A percentile compares a stretch with the other conserved stretches of the same genome.
phyloP scores from a whole-genome alignment of 805 yeast species.

The Candida mattraensis region DNA sequence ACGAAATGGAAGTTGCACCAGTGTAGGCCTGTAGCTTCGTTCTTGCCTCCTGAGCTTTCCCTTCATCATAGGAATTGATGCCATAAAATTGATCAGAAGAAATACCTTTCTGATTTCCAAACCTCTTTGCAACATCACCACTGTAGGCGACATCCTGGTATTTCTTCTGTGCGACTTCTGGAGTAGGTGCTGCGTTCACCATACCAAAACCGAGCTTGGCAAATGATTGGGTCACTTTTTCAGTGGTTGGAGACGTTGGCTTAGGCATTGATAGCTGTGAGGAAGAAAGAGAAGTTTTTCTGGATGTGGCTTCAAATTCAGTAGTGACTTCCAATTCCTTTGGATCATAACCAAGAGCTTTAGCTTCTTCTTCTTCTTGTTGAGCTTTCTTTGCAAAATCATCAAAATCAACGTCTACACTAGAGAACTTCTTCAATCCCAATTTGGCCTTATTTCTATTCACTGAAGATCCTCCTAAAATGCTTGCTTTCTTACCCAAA shows the following conservation, averaged over 20 bases:
- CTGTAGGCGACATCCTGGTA: slow-evolving; percentile 51
- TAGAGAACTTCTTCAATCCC: slow-evolving; percentile 54
- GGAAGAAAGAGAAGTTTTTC: slow-evolving; percentile 16
- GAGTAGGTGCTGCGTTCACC: slow-evolving; percentile 61
- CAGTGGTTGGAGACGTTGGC: slow-evolving; percentile 29
- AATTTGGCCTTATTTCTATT: slow-evolving; percentile 59
- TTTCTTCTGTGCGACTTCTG: slow-evolving; percentile 24
- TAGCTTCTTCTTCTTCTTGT: slow-evolving; percentile 72
- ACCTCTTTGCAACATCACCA: slow-evolving; percentile 74
- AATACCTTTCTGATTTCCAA: slow-evolving; percentile 88
- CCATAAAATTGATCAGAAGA: slow-evolving; percentile 96
- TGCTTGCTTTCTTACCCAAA: slow-evolving; percentile 31
- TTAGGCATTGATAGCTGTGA: slow-evolving; percentile 19
- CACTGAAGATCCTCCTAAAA: slow-evolving; percentile 44
- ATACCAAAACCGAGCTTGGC: slow-evolving; percentile 91
- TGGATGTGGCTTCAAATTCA: slow-evolving; percentile 16
- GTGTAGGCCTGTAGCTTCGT: slow-evolving; percentile 77
- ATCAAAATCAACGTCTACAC: slow-evolving; percentile 55
- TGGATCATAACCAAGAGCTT: slow-evolving; percentile 53
- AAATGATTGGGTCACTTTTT: slow-evolving; percentile 63
- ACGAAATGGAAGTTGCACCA: slow-evolving; percentile 89
- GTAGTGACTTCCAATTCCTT: slow-evolving; percentile 18
- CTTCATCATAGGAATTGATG: slow-evolving; percentile 77
- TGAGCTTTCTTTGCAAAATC: slow-evolving; percentile 75
- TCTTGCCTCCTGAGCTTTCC: slow-evolving; percentile 75